Base-by-base conservation (phyloP, 2,329 filamentous ascomycete species). In the Fusarium chuoi region DNA sequence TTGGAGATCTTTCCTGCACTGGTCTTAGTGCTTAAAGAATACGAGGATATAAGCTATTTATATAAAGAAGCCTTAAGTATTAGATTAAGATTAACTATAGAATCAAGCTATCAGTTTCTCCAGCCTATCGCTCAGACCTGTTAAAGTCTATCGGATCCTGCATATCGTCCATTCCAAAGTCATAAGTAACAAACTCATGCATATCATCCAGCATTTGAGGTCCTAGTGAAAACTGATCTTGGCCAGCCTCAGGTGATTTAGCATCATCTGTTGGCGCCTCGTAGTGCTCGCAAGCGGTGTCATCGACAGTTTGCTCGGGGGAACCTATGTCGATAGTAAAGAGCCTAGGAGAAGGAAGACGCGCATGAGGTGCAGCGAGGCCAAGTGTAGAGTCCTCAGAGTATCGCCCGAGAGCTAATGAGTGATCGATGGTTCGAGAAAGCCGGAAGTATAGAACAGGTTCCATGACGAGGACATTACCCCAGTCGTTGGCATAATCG, bases 361-460 rank as follows among this genome's bases (percentile, higher is more conserved):
- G 28, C 17, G 36, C n/a, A 28, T 11, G 18, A 20, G 22, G 12
- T 54, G 18, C 13, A 13, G 45, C 3, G 18, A 59, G 39, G 1
- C 51, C 54, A 28, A 60, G 30, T 1, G 41, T 28, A 15, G 44
- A 55, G 33, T 69, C 62, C 22, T 70, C 66, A 5, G 55, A 45
- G 10, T 67, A 72, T 6, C 59, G 55, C 1, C 70, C 70, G 10
- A 66, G 55, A 10, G 70, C 52, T 9, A 72, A 36, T 3, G 70
- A 70, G 18, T 60, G 55, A 17, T 72, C 70, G 18, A 72, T 67
- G 2, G 70, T 63, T 10, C 59, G 62, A n/a, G 63, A 60, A 7
- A 72, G 57, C 14, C 58, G 55, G 18, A 72, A 72, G 35, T 63
- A 72, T 5, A 70, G 26, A 17, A 65, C 15, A 9, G 70, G 70